A percentile compares a stretch with the other conserved stretches of the same genome.
Conservation (phyloP, 805 yeast genomes). For the Wickerhamiella azyma region DNA sequence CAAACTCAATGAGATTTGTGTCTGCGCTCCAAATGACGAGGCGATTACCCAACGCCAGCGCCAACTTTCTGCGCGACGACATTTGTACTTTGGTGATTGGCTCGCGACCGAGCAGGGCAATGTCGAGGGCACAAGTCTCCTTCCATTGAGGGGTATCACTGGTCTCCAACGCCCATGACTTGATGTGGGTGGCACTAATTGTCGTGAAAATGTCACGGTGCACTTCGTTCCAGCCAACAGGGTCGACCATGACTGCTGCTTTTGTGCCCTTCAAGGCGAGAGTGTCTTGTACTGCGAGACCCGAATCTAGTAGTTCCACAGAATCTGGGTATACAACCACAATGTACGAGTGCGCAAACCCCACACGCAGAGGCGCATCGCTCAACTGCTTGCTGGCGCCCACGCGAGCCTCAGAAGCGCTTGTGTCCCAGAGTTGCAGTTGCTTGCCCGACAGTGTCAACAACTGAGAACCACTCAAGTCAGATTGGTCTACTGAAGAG, state of each 20-base stretch:
- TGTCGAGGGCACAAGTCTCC: not conserved
- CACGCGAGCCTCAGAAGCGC: conserved; percentile 11
- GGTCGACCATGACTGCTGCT: conserved; percentile 29
- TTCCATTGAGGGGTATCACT: not conserved
- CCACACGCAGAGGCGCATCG: not conserved
- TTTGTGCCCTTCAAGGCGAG: not conserved
- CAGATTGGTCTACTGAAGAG: conserved; percentile 33
- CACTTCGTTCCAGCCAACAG: conserved; percentile 39
- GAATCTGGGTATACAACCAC: not conserved
- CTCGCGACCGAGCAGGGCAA: not conserved
- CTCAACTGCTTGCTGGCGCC: not conserved
- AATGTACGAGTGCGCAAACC: conserved; percentile 16
- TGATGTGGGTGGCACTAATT: conserved; percentile 34
- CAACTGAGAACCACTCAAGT: conserved; percentile 35
- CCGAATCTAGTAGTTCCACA: not conserved
- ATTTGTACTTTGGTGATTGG: conserved; percentile 40
- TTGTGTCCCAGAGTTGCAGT: conserved; percentile 52
- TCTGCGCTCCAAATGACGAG: conserved; percentile 72
- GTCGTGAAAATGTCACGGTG: conserved; percentile 40
- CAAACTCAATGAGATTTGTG: conserved; percentile 53
- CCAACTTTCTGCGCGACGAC: conserved; percentile 63
- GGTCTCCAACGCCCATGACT: not conserved
- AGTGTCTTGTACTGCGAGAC: not conserved
- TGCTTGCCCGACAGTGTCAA: conserved; percentile 32
- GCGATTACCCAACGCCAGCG: conserved; percentile 47